Conservation (phyloP, 805 yeast genomes). For the Kuraishia piskuri region DNA sequence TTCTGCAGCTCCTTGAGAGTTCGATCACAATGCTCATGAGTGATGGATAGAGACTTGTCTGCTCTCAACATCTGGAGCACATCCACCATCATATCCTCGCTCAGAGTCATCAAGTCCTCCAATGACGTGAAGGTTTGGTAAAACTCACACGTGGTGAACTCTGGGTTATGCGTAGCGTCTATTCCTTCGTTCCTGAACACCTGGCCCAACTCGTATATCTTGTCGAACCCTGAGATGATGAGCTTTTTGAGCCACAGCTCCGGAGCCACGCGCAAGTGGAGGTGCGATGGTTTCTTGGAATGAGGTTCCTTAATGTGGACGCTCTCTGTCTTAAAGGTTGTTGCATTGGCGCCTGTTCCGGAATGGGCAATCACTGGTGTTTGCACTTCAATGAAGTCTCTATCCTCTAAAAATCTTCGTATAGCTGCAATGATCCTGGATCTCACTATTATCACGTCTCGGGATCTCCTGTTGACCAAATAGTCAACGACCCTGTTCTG, state of each 20-base stretch:
- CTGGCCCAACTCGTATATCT: slow-evolving; percentile 78
- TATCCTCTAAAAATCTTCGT: slow-evolving; percentile 43
- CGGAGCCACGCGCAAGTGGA: slow-evolving; percentile 84
- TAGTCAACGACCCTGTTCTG: slow-evolving; percentile 69
- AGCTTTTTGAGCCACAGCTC: slow-evolving; percentile 88
- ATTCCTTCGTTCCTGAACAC: slow-evolving; percentile 89
- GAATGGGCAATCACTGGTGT: slow-evolving; percentile 75
- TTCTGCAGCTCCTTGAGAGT: slow-evolving; percentile 8
- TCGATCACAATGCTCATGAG: slow-evolving; percentile 15
- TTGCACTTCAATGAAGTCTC: slow-evolving; percentile 70
- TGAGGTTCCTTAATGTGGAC: slow-evolving; percentile 23
- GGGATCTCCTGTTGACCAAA: slow-evolving; percentile 44
- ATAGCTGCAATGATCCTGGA: slow-evolving; percentile 46
- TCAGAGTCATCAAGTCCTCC: slow-evolving; percentile 54
- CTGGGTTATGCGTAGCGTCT: slow-evolving; percentile 91
- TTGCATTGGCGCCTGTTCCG: slow-evolving; percentile 82
- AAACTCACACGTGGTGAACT: slow-evolving; percentile 85
- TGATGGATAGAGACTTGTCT: slow-evolving; percentile 8
- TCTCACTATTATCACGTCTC: slow-evolving; percentile 40
- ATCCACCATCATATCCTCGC: slow-evolving; percentile 31
- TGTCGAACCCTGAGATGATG: slow-evolving; percentile 78
- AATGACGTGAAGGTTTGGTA: slow-evolving; percentile 67
- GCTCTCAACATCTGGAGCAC: background rate
- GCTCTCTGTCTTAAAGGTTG: slow-evolving; percentile 61
- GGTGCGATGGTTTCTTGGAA: slow-evolving; percentile 15